A percentile compares a stretch with the other conserved stretches of the same genome.
Conservation (phyloP, 345 rosid genomes). For the Anastatica hierochuntica region DNA sequence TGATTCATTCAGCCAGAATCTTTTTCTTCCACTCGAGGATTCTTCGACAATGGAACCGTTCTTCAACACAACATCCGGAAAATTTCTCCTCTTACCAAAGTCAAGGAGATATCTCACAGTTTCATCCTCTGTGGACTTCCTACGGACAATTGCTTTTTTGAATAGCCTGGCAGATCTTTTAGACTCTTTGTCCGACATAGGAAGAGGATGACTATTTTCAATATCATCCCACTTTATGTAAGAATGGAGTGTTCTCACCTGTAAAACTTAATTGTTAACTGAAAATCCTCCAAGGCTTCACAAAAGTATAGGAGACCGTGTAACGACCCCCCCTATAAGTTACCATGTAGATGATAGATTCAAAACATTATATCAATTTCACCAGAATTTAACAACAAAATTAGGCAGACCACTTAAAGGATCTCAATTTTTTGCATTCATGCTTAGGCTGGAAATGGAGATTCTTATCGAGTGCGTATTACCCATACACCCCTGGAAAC, state of each 20-base stretch:
- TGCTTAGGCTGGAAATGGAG: conserved; percentile 2
- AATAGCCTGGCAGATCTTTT: conserved; percentile 69
- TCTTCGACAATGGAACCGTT: conserved; percentile 65
- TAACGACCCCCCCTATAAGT: too few species aligned
- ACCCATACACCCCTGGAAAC: neutral
- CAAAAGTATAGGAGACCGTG: conserved; percentile 6
- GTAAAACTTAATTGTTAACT: conserved; percentile 23
- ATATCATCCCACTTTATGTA: conserved; percentile 83
- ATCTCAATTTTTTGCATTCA: conserved; percentile 7
- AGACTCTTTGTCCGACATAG: conserved; percentile 56
- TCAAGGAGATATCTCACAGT: conserved; percentile 81
- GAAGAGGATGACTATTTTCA: conserved; percentile 51
- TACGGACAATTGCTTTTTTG: conserved; percentile 76
- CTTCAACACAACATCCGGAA: conserved; percentile 64
- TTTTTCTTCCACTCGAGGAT: conserved; percentile 83
- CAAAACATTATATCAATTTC: neutral
- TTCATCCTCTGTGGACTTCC: conserved; percentile 52
- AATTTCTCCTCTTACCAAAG: conserved; percentile 87
- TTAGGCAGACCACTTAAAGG: neutral
- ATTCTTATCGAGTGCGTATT: neutral
- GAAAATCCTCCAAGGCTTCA: conserved; percentile 3
- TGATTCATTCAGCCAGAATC: conserved; percentile 74
- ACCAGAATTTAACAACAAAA: neutral
- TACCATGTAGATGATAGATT: conserved; percentile 4
- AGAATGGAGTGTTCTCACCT: conserved; percentile 87